phyloP scores from a whole-genome alignment of 73 alveolate species.

The Uronychia binucleata region DNA sequence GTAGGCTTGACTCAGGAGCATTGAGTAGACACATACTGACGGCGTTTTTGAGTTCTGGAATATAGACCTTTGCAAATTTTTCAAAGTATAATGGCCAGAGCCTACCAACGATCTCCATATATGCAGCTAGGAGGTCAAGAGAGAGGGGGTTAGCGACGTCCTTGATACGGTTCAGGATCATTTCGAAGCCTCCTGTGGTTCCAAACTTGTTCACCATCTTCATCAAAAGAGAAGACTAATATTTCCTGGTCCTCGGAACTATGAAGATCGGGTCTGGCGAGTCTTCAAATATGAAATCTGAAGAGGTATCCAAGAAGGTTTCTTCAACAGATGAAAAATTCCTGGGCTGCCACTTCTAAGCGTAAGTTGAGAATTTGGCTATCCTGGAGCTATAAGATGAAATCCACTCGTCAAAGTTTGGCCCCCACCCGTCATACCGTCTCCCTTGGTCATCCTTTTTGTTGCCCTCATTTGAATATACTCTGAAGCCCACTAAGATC shows the following conservation, averaged over 20 bases:
- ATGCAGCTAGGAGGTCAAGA: slow-evolving; percentile 57
- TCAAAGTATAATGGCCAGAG: slow-evolving; percentile 57
- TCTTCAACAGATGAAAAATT: slow-evolving; percentile 41
- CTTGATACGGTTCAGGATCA: slow-evolving; percentile 50
- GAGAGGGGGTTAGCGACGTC: slow-evolving; percentile 45
- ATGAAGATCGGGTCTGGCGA: slow-evolving; percentile 46
- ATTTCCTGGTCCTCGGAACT: slow-evolving; percentile 71
- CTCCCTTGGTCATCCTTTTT: slow-evolving; percentile 67
- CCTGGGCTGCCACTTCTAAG: slow-evolving; percentile 32
- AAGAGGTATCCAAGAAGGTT: slow-evolving; percentile 63
- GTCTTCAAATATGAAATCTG: slow-evolving; percentile 48
- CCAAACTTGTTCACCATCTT: slow-evolving; percentile 69
- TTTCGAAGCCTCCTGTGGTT: slow-evolving; percentile 64
- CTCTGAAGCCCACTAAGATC: slow-evolving; percentile 74
- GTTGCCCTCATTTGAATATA: slow-evolving; percentile 69
- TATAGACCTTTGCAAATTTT: slow-evolving; percentile 49
- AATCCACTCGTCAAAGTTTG: slow-evolving; percentile 84
- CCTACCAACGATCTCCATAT: slow-evolving; percentile 65
- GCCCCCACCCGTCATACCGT: slow-evolving; percentile 84
- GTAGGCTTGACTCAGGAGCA: slow-evolving; percentile 59
- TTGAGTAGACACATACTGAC: slow-evolving; percentile 56
- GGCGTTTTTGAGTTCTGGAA: slow-evolving; percentile 59
- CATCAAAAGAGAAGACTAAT: slow-evolving; percentile 60
- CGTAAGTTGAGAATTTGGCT: slow-evolving; percentile 22
- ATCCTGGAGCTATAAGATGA: slow-evolving; percentile 77